Base-by-base conservation (phyloP, 345 rosid genomes). In the Rhizophora mangle region DNA sequence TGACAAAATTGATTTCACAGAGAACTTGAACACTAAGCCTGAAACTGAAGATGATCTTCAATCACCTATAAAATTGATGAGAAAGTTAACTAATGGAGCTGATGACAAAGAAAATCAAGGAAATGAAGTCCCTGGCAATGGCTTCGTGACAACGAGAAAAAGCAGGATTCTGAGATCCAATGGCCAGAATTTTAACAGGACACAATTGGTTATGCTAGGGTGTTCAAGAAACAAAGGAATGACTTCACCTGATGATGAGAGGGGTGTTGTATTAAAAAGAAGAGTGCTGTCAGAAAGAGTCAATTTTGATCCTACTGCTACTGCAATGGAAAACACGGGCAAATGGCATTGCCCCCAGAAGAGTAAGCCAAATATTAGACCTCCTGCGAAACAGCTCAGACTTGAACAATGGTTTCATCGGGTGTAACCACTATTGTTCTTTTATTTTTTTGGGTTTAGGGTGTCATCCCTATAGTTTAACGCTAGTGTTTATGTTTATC, bases 341-440 rank as follows among this genome's bases (percentile, higher is more conserved):
- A 90, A 87, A 81, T 92, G 93, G 96, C 68, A 68, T 13, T 92
- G 97, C 30, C 97, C 97, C n/a, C 96, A 80, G 67, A 88, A 79
- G 73, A 83, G 80, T 60, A 91, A 91, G 76, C 83, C 89, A 43
- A 75, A 69, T 24, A 65, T 68, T n/a, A 89, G 82, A 55, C 98
- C 97, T 51, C 91, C 93, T 27, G 5, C 84, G 85, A 94, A 88
- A 81, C 96, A 91, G 84, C 97, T 89, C 60, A 81, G 96, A 64
- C 92, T 91, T 24, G 93, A 89, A 67, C 70, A 72, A 71, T 91
- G 96, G 98, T 27, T 91, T 63, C 80, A 77, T 77, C 82, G 79
- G 75, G 67, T 73, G 58, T 84, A 78, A 66, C 56, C 11, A 54
- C 22, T 51, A n/a, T 5, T 16, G 7, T 18, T 9, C 16, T 52